These are phyloP conservation scores for Macroventuria anomochaeta DNA, from an alignment of 2,329 filamentous ascomycete species.

Conservation along the genomic window DNA sequence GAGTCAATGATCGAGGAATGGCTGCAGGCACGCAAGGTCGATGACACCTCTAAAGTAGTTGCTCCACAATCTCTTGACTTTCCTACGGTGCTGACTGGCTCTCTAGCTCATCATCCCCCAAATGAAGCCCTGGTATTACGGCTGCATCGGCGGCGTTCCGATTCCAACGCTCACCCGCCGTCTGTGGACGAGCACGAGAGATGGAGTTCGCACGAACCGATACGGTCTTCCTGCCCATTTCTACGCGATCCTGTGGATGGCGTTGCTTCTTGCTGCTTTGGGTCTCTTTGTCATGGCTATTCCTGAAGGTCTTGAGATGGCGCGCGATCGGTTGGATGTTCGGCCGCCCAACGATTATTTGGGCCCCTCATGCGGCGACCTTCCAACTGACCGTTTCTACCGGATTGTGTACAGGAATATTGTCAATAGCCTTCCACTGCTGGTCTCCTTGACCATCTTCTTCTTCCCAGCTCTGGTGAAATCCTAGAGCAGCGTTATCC, in stretches of 20 bases:
- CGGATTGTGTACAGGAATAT: conserved; percentile 5
- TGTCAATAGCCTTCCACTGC: background rate
- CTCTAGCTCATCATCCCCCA: background rate
- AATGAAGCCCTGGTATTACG: conserved; percentile 5
- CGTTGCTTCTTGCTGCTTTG: background rate
- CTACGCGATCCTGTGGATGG: conserved; percentile 1
- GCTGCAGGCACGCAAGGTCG: background rate
- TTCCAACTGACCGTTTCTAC: background rate
- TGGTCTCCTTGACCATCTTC: conserved; percentile 16
- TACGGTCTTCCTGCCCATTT: conserved; percentile 8
- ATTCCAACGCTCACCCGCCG: background rate
- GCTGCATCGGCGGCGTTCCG: conserved; percentile 9
- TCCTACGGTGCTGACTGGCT: background rate
- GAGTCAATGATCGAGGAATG: conserved; percentile 9
- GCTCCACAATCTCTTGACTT: background rate
- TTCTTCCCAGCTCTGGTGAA: conserved; percentile 14
- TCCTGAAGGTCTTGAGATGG: conserved; percentile 6
- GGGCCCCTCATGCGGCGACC: conserved; percentile 1
- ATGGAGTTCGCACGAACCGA: conserved; percentile 13
- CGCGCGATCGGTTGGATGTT: background rate
- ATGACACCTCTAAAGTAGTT: background rate
- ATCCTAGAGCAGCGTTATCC: background rate
- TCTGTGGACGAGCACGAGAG: background rate
- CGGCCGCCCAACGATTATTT: background rate
- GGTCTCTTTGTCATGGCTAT: background rate